Evolutionary conservation across 1,284 basidiomycete species (phyloP).

Genomic region (Microbotryum saponariae): DNA sequence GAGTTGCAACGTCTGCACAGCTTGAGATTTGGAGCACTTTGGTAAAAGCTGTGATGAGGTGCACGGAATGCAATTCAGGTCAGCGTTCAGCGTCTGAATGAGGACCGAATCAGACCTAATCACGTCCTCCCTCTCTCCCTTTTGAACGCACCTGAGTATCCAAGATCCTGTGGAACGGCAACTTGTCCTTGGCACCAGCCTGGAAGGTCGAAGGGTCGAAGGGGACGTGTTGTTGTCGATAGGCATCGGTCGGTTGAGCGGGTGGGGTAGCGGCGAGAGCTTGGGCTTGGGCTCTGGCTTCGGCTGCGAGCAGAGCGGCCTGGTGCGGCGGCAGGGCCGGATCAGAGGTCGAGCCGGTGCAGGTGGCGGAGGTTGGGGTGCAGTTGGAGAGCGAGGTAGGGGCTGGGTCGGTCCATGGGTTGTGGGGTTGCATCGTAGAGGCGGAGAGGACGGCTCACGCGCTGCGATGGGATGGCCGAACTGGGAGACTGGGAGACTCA

Average conservation of each 20-base stretch:
- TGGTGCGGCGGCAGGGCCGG: no score
- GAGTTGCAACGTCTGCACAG: conserved; percentile 21
- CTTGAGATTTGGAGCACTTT: conserved; percentile 19
- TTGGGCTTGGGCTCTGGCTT: background rate
- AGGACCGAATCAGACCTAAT: background rate
- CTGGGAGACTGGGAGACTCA: no score
- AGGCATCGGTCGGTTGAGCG: conserved; percentile 1
- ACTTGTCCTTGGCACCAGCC: conserved; percentile 10
- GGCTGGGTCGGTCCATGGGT: no score
- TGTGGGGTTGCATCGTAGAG: no score
- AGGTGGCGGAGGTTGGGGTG: no score
- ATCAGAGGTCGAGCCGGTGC: no score
- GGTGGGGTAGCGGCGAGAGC: background rate
- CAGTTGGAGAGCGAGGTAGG: no score
- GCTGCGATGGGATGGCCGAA: no score
- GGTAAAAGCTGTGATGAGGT: conserved; percentile 16
- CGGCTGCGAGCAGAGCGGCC: no score
- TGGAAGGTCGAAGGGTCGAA: conserved; percentile 6
- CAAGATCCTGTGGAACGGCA: conserved; percentile 17
- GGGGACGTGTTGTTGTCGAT: background rate
- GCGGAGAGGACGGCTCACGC: no score
- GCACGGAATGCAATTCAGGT: background rate
- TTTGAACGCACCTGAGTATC: conserved; percentile 12
- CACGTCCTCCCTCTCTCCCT: no score
- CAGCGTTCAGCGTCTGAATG: background rate